phyloP scores from a whole-genome alignment of 2,329 filamentous ascomycete genomes.

The Xylogone sp. region DNA sequence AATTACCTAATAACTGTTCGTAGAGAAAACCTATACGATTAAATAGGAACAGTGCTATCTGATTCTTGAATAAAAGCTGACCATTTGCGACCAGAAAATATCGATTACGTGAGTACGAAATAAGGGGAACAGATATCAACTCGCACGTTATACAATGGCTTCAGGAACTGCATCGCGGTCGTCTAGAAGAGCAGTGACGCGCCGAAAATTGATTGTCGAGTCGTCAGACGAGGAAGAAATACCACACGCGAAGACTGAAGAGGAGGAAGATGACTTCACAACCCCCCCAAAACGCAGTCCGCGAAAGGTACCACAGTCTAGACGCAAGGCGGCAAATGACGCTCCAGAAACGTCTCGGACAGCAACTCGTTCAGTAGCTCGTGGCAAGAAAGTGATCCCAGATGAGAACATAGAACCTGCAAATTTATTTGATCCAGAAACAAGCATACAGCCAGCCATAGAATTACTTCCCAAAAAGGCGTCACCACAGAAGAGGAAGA shows the following conservation, averaged over 20 bases:
- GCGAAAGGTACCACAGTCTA: slow-evolving; percentile 49
- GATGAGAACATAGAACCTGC: slow-evolving; percentile 53
- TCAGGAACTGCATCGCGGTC: slow-evolving; percentile 45
- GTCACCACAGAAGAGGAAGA: slow-evolving; percentile 67
- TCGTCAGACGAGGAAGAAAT: slow-evolving; percentile 71
- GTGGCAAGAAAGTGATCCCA: slow-evolving; percentile 36
- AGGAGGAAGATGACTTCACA: slow-evolving; percentile 76
- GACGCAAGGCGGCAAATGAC: slow-evolving; percentile 39
- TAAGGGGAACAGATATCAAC: neutral
- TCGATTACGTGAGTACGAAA: no score
- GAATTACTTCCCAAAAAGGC: slow-evolving; percentile 51
- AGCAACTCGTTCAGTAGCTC: slow-evolving; percentile 36
- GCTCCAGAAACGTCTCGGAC: slow-evolving; percentile 20
- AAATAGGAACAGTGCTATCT: no score
- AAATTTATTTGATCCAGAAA: slow-evolving; percentile 55
- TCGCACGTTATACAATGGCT: slow-evolving; percentile 8
- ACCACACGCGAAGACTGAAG: slow-evolving; percentile 52
- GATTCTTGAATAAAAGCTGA: no score
- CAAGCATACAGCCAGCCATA: slow-evolving; percentile 44
- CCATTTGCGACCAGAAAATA: no score
- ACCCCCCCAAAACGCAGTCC: slow-evolving; percentile 55
- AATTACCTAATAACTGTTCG: neutral
- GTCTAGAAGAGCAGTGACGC: slow-evolving; percentile 55
- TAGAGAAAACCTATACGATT: no score
- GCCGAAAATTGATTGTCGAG: slow-evolving; percentile 72